Evolutionary conservation across 805 yeast genomes (phyloP), one percentile per base, ranked within the genome.

Genomic region (Dipodascus albidus): DNA sequence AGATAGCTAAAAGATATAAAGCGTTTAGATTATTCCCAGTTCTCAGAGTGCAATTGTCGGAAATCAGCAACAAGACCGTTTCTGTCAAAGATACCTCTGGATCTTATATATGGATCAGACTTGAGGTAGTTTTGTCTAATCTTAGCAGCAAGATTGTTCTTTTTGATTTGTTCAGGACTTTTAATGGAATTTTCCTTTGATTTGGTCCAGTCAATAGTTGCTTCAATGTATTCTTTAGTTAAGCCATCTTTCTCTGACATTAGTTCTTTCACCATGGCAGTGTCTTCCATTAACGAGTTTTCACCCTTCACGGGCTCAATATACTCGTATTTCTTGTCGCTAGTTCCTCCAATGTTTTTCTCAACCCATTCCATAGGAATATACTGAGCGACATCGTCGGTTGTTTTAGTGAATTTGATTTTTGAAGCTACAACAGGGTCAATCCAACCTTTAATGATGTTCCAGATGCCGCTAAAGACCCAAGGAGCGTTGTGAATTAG

Each of bases 371-470:
- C 71, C 24, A 69, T 64, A 48, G 78, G 81, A 42, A 91, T 79
- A 65, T 72, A 80, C 59, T 83, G 75, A 49, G 72, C 73, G 61
- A 91, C 69, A 53, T 93, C 97, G 54, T 80, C 77, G 23, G 72
- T 66, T 58, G 74, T 74, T 63, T 85, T 84, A 22, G 96, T 86
- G 70, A 91, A 93, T 48, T 80, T 78, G 61, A 93, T 87, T 69
- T 91, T 91, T 23, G 91, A 76, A 0, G 96, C 96, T 53, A 91
- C 97, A 22, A 87, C 96, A 2, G 98, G 98, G 66, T 93, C 98
- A 54, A 91, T 74, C 98, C 97, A 91, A 61, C 83, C 82, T 68
- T 87, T 88, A 62, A 93, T 81, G 60, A 91, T 80, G 60, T 83
- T 85, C 98, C 99, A 93, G 55, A 91, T 87, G 22, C 96, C 91